phyloP scores from a whole-genome alignment of 164 flowering plant species.

The Vitis rotundifolia region DNA sequence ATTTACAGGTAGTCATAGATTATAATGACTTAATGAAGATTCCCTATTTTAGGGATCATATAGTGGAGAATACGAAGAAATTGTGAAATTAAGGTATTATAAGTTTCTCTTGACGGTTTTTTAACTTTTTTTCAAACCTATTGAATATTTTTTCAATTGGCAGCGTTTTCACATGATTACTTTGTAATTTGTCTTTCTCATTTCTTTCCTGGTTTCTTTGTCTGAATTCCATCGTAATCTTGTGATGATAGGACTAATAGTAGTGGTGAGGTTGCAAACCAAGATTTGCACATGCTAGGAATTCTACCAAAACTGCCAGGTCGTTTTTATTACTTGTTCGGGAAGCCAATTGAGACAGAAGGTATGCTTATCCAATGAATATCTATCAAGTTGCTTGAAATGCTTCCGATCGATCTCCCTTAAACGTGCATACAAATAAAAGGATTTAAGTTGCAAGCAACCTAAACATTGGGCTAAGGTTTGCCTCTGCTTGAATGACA shows the following conservation, averaged over 20 bases:
- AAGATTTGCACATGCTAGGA: conserved; percentile 50
- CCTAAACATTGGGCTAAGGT: too few relatives aligned
- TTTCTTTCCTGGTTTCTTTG: not conserved
- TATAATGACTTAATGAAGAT: conserved; percentile 64
- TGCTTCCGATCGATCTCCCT: too few relatives aligned
- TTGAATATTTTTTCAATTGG: too few relatives aligned
- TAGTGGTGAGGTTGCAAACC: conserved; percentile 57
- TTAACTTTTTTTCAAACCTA: too few relatives aligned
- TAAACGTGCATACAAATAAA: too few relatives aligned
- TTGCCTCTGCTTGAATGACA: too few relatives aligned
- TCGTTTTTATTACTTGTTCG: conserved; percentile 65
- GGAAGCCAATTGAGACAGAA: conserved; percentile 68
- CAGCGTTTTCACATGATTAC: too few relatives aligned
- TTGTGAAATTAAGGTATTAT: conserved; percentile 47
- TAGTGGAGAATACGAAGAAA: conserved; percentile 38
- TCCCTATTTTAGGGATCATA: conserved; percentile 45
- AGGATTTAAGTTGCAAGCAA: too few relatives aligned
- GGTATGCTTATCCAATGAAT: conserved; percentile 29
- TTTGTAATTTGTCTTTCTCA: too few relatives aligned
- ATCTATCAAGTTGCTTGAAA: too few relatives aligned
- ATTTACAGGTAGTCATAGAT: conserved; percentile 62
- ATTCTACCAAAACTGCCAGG: conserved; percentile 67
- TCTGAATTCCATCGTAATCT: not conserved
- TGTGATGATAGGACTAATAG: conserved; percentile 36
- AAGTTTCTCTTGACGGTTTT: not conserved